Evolutionary conservation across 2,329 filamentous ascomycete genomes (phyloP).

Genomic region (Talaromyces amestolkiae): DNA sequence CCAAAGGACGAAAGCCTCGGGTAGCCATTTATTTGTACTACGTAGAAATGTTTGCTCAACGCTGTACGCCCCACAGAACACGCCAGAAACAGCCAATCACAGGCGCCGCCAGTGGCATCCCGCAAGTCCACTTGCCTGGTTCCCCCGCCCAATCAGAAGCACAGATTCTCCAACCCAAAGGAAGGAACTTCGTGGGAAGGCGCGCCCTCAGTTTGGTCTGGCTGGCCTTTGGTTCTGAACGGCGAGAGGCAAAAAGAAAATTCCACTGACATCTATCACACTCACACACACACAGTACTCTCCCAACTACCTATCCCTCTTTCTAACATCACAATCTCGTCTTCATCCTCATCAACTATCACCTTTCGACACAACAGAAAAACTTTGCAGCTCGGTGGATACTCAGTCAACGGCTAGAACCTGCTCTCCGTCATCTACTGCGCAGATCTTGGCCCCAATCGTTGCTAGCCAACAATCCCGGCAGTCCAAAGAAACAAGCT

Average conservation of each 20-base stretch:
- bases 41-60: background rate
- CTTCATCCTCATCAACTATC: background rate
- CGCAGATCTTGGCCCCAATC: slow-evolving; percentile 19
- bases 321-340: background rate
- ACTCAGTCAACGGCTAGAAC: background rate
- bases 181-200: background rate
- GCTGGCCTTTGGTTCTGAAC: background rate
- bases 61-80: background rate
- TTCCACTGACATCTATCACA: background rate
- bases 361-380: background rate
- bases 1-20: background rate
- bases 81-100: background rate
- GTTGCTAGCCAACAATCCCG: slow-evolving; percentile 12
- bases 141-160: slow-evolving; percentile 9
- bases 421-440: background rate
- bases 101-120: background rate
- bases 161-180: background rate
- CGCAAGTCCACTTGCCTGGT: slow-evolving; percentile 3
- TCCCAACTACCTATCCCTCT: background rate
- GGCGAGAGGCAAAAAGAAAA: background rate
- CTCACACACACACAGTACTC: background rate
- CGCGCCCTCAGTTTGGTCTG: background rate
- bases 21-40: background rate
- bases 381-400: background rate
- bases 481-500: slow-evolving; percentile 1